Evolutionary conservation across 2,329 filamentous ascomycete genomes (phyloP), one percentile per base, ranked within the genome.

Genomic region (Phaeophleospora eucalypticola): DNA sequence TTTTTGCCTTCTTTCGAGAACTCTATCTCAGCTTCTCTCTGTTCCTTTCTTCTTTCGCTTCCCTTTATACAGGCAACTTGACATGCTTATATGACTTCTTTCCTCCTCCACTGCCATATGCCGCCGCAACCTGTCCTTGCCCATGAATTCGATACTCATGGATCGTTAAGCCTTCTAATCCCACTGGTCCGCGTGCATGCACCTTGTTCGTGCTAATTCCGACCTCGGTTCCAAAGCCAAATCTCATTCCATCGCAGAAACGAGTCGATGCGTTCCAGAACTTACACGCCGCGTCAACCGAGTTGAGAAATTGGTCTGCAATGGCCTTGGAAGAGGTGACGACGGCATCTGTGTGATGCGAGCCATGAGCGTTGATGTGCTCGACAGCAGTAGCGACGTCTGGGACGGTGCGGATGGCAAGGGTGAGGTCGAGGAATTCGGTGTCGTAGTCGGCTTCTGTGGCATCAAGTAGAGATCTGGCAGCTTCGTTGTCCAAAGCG

Each of bases 141-240:
- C 91, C 93, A 32, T 86, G 76, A 53, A 98, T 78, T 68, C 93
- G 82, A 75, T 96, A 98, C 75, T 96, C 96, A 73, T 98, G 96
- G 53, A 97, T 97, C 65, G 89, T 95, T 66, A 98, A 70, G 0
- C 93, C 93, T 64, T 97, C 93, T 43, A 98, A 73, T 1, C 93
- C 93, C 4, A 98, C 93, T 0, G 93, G 93, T 0, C 93, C 93
- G 41, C 93, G 77, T 1, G 88, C 87, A 66, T 98, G 93, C 54
- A 98, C 95, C 75, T 97, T 98, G 75, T 96, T 98, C 41, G 93
- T 98, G 72, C 87, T 94, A 70, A 98, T 97, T 45, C 93, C 93
- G 18, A 98, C 93, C 71, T 98, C 93, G 0, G 93, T 97, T 39
- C 93, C 93, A 69, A 98, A 98, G 6, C 93, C 93, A 66, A 94